Conservation (phyloP, 805 yeast species). For the Schizosaccharomyces octosporus region DNA sequence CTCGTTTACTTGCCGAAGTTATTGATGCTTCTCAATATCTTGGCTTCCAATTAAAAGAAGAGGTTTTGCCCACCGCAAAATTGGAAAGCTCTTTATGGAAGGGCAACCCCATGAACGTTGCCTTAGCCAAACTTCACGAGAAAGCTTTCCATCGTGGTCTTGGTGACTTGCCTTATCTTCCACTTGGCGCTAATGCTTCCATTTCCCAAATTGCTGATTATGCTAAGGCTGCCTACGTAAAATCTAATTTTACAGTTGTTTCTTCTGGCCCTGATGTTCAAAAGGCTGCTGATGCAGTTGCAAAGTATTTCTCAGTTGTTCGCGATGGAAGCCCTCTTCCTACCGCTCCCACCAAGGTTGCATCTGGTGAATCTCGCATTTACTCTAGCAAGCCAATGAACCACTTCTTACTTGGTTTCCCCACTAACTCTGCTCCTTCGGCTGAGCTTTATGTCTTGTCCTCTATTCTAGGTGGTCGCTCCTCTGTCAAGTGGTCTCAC, state of each 20-base stretch:
- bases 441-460: conserved; percentile 51
- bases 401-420: conserved; percentile 60
- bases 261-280: conserved; percentile 50
- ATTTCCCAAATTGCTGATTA: conserved; percentile 40
- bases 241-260: conserved; percentile 42
- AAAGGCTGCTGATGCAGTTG: conserved; percentile 44
- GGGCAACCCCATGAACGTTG: conserved; percentile 27
- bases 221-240: conserved; percentile 43
- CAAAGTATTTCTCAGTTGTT: conserved; percentile 27
- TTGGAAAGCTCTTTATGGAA: conserved; percentile 32
- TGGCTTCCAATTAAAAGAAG: conserved; percentile 52
- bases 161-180: conserved; percentile 60
- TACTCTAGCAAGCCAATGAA: conserved; percentile 34
- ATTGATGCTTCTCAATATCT: conserved; percentile 6
- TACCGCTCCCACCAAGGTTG: conserved; percentile 21
- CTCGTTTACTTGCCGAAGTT: conserved; percentile 58
- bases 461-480: conserved; percentile 28
- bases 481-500: conserved; percentile 29
- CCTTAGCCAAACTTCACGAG: conserved; percentile 56
- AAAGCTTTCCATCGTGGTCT: conserved; percentile 67
- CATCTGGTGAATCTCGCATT: conserved; percentile 38
- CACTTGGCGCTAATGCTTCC: conserved; percentile 32
- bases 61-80: conserved; percentile 53
- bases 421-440: conserved; percentile 32
- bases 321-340: conserved; percentile 32